Base-by-base conservation (phyloP, 768 basidiomycete species). In the Russula sp. region DNA sequence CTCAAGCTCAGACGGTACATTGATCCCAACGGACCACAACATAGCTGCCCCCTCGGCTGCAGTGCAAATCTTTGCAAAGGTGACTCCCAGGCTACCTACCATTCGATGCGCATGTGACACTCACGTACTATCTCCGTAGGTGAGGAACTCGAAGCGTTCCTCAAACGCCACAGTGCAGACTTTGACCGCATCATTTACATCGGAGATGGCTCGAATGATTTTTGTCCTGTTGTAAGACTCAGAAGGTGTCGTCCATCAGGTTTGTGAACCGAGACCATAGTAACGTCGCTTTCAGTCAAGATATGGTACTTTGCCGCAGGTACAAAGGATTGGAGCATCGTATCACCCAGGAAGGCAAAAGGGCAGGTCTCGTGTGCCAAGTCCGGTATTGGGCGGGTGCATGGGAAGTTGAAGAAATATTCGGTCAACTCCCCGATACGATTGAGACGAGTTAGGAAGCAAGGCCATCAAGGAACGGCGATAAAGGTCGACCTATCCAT, bases 21-120 rank as follows among this genome's bases (percentile, higher is more conserved):
- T 46, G 87, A 87, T 61, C 90, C 91, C 11, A 67, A 75, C 22
- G 90, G 83, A 1, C 85, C 85, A 1, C 93, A 93, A 61, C 97
- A 98, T 72, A 71, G 69, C 7, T 99, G 97, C 75, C 77, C 76
- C 47, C 80, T 96, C 55, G 96, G 96, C 7, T 99, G 97, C 77
- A 86, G 86, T 59, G 83, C 87, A 14, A 98, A 99, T 78, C 97
- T 99, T 95, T 99, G 97, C 79, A 99, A 99, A 78, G 93, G 92
- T 86, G 20, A 56, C 29, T 29, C 3, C 10, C 18, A 3, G 35
- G 45, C n/a, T 32, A 1, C 29, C 6, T 39, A 34, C 7, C 35
- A 4, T 57, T 45, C 2, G 25, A 35, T 29, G 20, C 42, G 43
- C 43, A 39, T 22, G 25, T 43, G 35, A 5, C 9, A 39, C 48